These are phyloP conservation scores for Penicillium flavigenum DNA, from an alignment of 495 filamentous ascomycete species.

Conservation along the genomic window DNA sequence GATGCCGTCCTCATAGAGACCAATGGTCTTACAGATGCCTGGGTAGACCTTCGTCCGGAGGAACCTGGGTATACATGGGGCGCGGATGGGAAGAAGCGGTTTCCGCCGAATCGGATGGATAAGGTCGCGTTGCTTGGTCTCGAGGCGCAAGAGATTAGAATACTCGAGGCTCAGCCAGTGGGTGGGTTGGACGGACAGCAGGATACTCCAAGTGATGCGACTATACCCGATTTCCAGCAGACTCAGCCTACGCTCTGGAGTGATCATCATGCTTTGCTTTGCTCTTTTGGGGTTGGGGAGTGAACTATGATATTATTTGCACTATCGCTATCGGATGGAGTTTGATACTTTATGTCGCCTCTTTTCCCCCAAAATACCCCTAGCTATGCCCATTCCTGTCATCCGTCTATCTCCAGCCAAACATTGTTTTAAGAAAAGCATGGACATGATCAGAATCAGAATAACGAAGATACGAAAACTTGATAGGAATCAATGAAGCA, in stretches of 20 bases:
- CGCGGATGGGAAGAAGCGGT: conserved; percentile 18
- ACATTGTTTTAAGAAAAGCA: too few species aligned
- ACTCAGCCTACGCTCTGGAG: neutral
- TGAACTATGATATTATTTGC: neutral
- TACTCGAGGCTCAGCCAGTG: conserved; percentile 11
- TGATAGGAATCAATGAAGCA: neutral
- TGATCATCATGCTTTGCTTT: conserved; percentile 19
- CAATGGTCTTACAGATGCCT: conserved; percentile 24
- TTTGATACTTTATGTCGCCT: neutral
- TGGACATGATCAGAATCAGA: neutral
- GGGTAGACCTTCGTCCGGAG: conserved; percentile 17
- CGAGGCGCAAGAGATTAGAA: conserved; percentile 15
- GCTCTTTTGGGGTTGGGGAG: neutral
- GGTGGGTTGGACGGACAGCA: neutral
- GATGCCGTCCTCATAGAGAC: conserved; percentile 17
- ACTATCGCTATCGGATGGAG: neutral
- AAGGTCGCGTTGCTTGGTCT: conserved; percentile 24
- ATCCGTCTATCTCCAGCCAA: neutral
- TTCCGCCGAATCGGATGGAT: conserved; percentile 26
- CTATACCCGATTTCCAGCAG: neutral
- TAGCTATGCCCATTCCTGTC: too few species aligned
- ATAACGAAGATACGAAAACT: neutral
- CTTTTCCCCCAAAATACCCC: neutral
- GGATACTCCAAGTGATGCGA: neutral
- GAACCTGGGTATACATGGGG: conserved; percentile 26